Base-by-base conservation (phyloP, 495 filamentous ascomycete genomes). In the Parathielavia appendiculata region DNA sequence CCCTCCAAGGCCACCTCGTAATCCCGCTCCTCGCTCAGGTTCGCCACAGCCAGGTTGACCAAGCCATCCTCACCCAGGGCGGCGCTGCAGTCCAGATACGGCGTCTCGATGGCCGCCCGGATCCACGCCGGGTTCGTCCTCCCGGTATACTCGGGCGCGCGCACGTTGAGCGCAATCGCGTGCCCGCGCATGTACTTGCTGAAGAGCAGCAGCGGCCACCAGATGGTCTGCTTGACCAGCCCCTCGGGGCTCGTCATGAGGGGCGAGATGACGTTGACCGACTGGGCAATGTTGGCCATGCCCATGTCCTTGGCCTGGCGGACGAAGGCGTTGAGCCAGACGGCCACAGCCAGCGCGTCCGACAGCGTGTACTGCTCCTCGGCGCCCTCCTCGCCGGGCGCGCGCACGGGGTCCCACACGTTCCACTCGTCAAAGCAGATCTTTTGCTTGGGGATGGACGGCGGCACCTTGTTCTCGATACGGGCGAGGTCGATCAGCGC, bases 341-440 rank as follows among this genome's bases (percentile, higher is more conserved):
- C 81, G 3, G 77, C 81, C 0, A 91, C 88, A 48, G 87, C 87
- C 14, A 90, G 72, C 7, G 87, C 87, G 67, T 92, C 88, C 1
- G 84, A 88, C 16, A 91, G 79, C 0, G 86, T 90, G 70, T 92
- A 91, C 64, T 68, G 70, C 66, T 89, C 84, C 68, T 88, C 86
- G 1, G 82, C 86, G 19, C 86, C 86, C 51, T 76, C 69, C 59
- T 85, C 83, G 41, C 86, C 87, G 5, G 83, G 84, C 1, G 88
- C 87, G 23, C 87, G 81, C 39, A 79, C 74, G 8, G 86, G 86
- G 65, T 91, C 87, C 88, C 88, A 91, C 13, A 91, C 86, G 70
- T 92, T 89, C 88, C 88, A 91, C 69, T 91, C 88, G 68, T 92
- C 88, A 67, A 91, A 91, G 71, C 88, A 91, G 68, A 92, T 89